These are phyloP conservation scores for Linnemannia zychae DNA, from an alignment of 192 early-diverging fungal species.

Conservation along the genomic window DNA sequence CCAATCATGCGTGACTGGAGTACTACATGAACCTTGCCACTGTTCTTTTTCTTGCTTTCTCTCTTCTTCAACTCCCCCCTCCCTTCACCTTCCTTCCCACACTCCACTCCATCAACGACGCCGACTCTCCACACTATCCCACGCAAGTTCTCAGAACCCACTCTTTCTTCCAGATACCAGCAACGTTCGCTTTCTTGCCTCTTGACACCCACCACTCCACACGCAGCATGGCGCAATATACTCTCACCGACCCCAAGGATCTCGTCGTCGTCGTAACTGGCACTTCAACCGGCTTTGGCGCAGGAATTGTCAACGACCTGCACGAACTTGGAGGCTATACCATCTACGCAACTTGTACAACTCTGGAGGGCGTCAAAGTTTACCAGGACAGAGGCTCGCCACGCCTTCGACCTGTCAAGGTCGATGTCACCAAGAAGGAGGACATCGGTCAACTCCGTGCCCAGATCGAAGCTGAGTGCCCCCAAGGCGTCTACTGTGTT, in stretches of 20 bases:
- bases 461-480: slow-evolving; percentile 47
- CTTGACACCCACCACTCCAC: too few relatives aligned
- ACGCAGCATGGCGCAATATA: too few relatives aligned
- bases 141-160: too few relatives aligned
- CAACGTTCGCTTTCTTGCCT: too few relatives aligned
- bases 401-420: slow-evolving; percentile 37
- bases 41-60: too few relatives aligned
- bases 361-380: slow-evolving; percentile 18
- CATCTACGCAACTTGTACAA: slow-evolving; percentile 51
- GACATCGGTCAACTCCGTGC: slow-evolving; percentile 40
- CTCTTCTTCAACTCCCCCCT: too few relatives aligned
- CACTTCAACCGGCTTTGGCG: slow-evolving; percentile 48
- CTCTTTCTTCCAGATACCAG: too few relatives aligned
- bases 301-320: slow-evolving; percentile 44
- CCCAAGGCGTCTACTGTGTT: slow-evolving; percentile 50
- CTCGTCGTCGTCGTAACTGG: slow-evolving; percentile 53
- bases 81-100: too few relatives aligned
- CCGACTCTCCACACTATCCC: too few relatives aligned
- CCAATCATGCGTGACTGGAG: too few relatives aligned
- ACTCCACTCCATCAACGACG: too few relatives aligned
- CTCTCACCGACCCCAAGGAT: slow-evolving; percentile 28
- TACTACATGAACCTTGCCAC: too few relatives aligned
- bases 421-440: slow-evolving; percentile 54
- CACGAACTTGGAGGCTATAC: slow-evolving; percentile 44
- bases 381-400: slow-evolving; percentile 36